These are phyloP conservation scores for Vicia faba DNA, from an alignment of 306 rosid genomes.

Conservation along the genomic window DNA sequence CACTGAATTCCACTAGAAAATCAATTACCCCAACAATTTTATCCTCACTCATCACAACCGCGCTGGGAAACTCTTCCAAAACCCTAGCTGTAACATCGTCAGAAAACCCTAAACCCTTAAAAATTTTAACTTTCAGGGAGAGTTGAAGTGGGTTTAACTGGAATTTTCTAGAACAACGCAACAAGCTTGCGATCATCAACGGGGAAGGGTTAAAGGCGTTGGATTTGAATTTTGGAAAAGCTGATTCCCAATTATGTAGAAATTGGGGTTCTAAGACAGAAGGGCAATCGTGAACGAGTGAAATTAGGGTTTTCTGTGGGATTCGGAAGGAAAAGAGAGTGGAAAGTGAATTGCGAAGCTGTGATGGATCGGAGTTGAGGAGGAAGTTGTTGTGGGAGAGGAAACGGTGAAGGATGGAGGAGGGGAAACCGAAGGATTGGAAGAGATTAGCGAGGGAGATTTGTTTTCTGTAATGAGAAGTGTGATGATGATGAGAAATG, in stretches of 20 bases:
- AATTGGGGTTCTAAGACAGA: slow-evolving; percentile 57
- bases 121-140: slow-evolving; percentile 28
- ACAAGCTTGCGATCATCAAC: slow-evolving; percentile 47
- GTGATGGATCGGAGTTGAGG: slow-evolving; percentile 36
- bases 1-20: slow-evolving; percentile 51
- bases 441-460: slow-evolving; percentile 57
- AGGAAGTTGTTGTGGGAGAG: slow-evolving; percentile 49
- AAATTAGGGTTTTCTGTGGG: slow-evolving; percentile 54
- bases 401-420: slow-evolving; percentile 50
- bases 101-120: slow-evolving; percentile 58
- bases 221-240: slow-evolving; percentile 40
- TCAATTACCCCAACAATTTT: slow-evolving; percentile 43
- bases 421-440: slow-evolving; percentile 63
- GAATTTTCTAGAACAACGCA: slow-evolving; percentile 54
- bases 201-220: slow-evolving; percentile 43
- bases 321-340: slow-evolving; percentile 59
- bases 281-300: slow-evolving; percentile 58
- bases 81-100: slow-evolving; percentile 41
- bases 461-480: slow-evolving; percentile 50
- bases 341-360: slow-evolving; percentile 51
- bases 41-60: slow-evolving; percentile 42
- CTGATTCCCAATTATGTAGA: slow-evolving; percentile 52
- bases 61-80: slow-evolving; percentile 60
- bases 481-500: background rate
- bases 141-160: slow-evolving; percentile 48